Conservation (phyloP, 805 yeast species). For the Saccharomycopsis microspora region DNA sequence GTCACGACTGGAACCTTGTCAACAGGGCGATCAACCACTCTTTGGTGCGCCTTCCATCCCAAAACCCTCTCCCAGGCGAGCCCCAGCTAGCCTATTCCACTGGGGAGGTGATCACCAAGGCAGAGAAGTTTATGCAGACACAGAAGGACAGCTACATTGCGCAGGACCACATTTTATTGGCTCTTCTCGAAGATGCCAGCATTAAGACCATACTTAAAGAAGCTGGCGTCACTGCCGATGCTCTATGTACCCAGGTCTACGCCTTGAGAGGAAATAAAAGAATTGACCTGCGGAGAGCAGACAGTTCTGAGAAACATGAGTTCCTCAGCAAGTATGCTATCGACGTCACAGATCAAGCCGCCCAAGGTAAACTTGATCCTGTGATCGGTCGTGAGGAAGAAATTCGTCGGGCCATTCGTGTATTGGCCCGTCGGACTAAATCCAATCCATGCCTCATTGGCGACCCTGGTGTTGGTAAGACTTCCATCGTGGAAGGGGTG, state of each 20-base stretch:
- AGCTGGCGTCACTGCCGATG: slow-evolving; percentile 52
- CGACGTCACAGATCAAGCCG: slow-evolving; percentile 87
- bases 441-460: slow-evolving; percentile 95
- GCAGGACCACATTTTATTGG: slow-evolving; percentile 85
- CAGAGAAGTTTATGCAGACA: slow-evolving; percentile 66
- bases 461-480: slow-evolving; percentile 99
- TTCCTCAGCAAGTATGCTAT: slow-evolving; percentile 83
- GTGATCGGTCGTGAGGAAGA: slow-evolving; percentile 99
- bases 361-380: slow-evolving; percentile 92
- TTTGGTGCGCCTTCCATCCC: slow-evolving; percentile 77
- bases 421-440: slow-evolving; percentile 92
- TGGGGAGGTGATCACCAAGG: slow-evolving; percentile 61
- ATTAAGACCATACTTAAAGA: slow-evolving; percentile 66
- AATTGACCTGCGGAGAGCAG: slow-evolving; percentile 91
- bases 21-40: slow-evolving; percentile 73
- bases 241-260: slow-evolving; percentile 65
- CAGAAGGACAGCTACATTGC: slow-evolving; percentile 90
- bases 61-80: slow-evolving; percentile 80
- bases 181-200: slow-evolving; percentile 68
- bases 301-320: slow-evolving; percentile 75
- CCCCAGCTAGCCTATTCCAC: slow-evolving; percentile 66
- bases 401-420: slow-evolving; percentile 88
- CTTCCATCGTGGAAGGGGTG: slow-evolving; percentile 96
- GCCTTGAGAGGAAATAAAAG: slow-evolving; percentile 81
- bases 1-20: slow-evolving; percentile 76